Evolutionary conservation across 768 basidiomycete species (phyloP), one percentile per base, ranked within the genome.

Genomic region (Artomyces pyxidatus): DNA sequence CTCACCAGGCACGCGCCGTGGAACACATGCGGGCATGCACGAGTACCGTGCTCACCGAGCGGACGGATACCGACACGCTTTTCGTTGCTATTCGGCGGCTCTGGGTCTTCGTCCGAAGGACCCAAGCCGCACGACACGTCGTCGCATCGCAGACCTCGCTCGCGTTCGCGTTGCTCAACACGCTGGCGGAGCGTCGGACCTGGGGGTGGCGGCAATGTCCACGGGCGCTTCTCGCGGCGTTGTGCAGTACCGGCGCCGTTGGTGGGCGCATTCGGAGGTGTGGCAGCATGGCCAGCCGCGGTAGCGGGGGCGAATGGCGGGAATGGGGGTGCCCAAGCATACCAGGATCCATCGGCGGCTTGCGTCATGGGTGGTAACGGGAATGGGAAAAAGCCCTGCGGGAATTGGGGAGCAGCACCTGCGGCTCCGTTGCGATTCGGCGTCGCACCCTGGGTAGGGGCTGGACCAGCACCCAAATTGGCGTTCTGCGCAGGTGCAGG

Each of bases 91-190:
- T 60, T 46, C 17, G 58, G 44, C 6, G 72, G 63, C 38, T 65
- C 65, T 12, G 84, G 84, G 37, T 85, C 83, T 14, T 86, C 85
- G 49, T 87, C 85, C 12, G 77, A 80, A 6, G 85, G 85, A 0
- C 85, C 88, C 25, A 88, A 61, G 2, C 84, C 85, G 62, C 88
- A 90, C 51, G 78, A 80, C 25, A 80, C 65, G 57, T 88, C 87
- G 32, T 69, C 77, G 61, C 88, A 90, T 42, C 88, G 71, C 57
- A 87, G 59, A 1, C 85, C 87, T 19, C 76, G 73, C 60, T 86
- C 84, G 19, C 81, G 75, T 63, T 89, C 88, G 48, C 77, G 72
- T 50, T 75, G 73, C 63, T 90, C 88, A 16, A 90, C 71, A 6
- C 80, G 76, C 61, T 88, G 78, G 23, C 88, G 82, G 38, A 88